phyloP scores from a whole-genome alignment of 2,329 filamentous ascomycete species.

The Alternaria conjuncta region DNA sequence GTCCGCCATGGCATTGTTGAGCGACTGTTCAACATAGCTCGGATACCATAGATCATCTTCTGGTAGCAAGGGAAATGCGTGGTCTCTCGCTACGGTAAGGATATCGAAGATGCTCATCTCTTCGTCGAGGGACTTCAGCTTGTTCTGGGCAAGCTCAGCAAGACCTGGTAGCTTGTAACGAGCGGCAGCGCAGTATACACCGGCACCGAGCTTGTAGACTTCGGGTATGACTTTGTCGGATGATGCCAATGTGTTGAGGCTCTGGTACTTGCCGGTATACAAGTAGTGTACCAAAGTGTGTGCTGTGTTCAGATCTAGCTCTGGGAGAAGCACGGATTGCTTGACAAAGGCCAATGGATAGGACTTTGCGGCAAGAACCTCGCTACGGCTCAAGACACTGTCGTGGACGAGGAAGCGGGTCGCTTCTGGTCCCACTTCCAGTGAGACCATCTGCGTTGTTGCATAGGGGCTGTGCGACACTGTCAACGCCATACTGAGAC shows the following conservation, averaged over 20 bases:
- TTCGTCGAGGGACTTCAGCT: conserved; percentile 23
- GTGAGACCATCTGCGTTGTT: conserved; percentile 19
- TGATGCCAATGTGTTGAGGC: conserved; percentile 4
- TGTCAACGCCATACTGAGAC: neutral
- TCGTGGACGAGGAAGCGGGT: conserved; percentile 34
- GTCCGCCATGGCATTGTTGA: conserved; percentile 24
- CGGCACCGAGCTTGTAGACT: conserved; percentile 27
- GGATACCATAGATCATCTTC: conserved; percentile 36
- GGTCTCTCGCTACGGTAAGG: conserved; percentile 26
- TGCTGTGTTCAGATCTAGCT: conserved; percentile 30
- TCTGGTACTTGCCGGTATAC: conserved; percentile 31
- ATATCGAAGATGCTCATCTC: conserved; percentile 31
- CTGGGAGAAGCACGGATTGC: conserved; percentile 25
- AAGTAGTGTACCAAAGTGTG: conserved; percentile 36
- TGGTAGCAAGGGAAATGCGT: conserved; percentile 28
- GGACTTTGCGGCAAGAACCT: conserved; percentile 24
- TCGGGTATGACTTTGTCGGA: conserved; percentile 4
- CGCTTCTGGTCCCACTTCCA: conserved; percentile 28
- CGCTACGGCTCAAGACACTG: conserved; percentile 29
- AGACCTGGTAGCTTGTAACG: conserved; percentile 35
- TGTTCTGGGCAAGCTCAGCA: conserved; percentile 30
- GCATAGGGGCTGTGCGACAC: conserved; percentile 23
- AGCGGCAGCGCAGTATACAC: conserved; percentile 36
- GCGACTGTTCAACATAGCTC: conserved; percentile 27
- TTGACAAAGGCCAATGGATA: conserved; percentile 15